Conservation (phyloP, 2,329 filamentous ascomycete genomes). For the Leptosphaerulina australis region DNA sequence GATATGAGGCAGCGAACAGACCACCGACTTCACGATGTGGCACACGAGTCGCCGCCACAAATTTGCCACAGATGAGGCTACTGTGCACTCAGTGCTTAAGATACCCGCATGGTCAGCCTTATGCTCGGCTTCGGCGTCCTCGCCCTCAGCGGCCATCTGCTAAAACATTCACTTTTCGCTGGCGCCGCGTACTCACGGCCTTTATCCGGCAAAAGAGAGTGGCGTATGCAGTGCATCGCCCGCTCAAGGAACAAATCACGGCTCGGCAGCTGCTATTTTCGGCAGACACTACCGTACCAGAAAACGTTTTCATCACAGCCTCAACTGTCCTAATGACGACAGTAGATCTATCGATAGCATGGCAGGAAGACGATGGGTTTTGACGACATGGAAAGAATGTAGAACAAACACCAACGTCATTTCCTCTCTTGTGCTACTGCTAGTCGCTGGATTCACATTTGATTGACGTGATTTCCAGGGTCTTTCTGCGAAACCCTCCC, state of each 20-base stretch:
- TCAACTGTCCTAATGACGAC: slow-evolving; percentile 7
- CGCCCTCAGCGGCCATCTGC: slow-evolving; percentile 10
- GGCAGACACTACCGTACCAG: slow-evolving; percentile 5
- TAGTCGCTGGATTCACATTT: slow-evolving; percentile 7
- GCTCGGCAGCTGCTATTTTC: slow-evolving; percentile 11
- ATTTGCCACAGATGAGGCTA: slow-evolving; percentile 12
- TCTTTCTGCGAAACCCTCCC: slow-evolving; percentile 1
- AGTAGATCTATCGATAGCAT: slow-evolving; percentile 2
- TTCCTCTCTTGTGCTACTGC: background rate
- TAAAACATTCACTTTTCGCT: slow-evolving; percentile 6
- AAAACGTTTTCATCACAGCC: background rate
- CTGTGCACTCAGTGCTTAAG: slow-evolving; percentile 7
- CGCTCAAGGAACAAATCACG: slow-evolving; percentile 3
- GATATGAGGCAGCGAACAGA: slow-evolving; percentile 15
- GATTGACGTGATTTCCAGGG: slow-evolving; percentile 9
- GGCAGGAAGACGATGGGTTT: background rate
- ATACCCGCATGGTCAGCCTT: slow-evolving; percentile 1
- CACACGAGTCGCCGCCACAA: slow-evolving; percentile 12
- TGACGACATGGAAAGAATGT: background rate
- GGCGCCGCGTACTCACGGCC: slow-evolving; percentile 16
- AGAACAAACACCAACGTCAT: slow-evolving; percentile 5
- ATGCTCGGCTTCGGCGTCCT: slow-evolving; percentile 5
- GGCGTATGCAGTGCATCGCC: slow-evolving; percentile 1
- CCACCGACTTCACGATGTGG: slow-evolving; percentile 5
- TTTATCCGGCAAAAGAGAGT: slow-evolving; percentile 1